Percentiles rank a stretch among this genome's conserved stretches.
Evolutionary conservation across 371 early-diverging fungal species (phyloP).

Genomic region (Cokeromyces recurvatus): DNA sequence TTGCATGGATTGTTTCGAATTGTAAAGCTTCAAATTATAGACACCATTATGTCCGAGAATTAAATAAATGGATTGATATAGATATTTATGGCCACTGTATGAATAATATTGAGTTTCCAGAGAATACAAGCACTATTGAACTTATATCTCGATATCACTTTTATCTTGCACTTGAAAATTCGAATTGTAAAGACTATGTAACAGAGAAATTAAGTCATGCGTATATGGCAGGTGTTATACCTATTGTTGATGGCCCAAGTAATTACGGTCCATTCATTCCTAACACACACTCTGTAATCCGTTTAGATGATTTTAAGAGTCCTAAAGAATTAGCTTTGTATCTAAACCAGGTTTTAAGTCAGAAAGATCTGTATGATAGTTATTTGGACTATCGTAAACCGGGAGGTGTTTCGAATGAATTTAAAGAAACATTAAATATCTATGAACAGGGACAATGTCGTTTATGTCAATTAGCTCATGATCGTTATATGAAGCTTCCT

Average conservation of each 20-base stretch:
- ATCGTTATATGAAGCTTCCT: constrained; percentile 14
- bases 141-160: constrained; percentile 4
- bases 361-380: not conserved
- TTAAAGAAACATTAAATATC: not conserved
- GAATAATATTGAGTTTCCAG: not conserved
- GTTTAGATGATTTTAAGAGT: constrained; percentile 4
- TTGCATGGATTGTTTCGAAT: constrained; percentile 12
- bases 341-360: not conserved
- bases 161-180: constrained; percentile 7
- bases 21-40: constrained; percentile 8
- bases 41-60: constrained; percentile 7
- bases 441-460: constrained; percentile 2
- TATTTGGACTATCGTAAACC: constrained; percentile 2
- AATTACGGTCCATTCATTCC: constrained; percentile 13
- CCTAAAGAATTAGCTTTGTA: constrained; percentile 1
- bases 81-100: constrained; percentile 10
- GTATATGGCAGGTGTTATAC: constrained; percentile 3
- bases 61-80: constrained; percentile 5
- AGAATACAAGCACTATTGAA: not conserved
- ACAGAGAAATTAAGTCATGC: constrained; percentile 8
- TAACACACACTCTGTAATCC: constrained; percentile 3
- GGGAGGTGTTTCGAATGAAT: not conserved
- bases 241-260: constrained; percentile 12
- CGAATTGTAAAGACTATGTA: constrained; percentile 11
- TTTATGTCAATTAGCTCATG: constrained; percentile 6